Evolutionary conservation across 192 early-diverging fungal genomes (phyloP), one percentile per base, ranked within the genome.

Genomic region (Chytriomyces sp.): DNA sequence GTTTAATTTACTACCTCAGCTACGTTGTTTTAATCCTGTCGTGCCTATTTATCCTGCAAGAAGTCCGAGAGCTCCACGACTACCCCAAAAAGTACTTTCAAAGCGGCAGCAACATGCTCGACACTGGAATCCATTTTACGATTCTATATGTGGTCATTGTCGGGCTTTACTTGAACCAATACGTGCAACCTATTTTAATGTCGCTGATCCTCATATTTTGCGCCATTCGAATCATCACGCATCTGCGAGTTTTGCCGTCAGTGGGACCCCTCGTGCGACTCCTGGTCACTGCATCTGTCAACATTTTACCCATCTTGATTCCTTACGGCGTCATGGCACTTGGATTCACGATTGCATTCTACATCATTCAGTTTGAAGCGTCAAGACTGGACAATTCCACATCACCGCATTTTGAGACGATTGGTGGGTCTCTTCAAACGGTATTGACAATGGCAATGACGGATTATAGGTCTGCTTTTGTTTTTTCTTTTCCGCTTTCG

Each of bases 231-330:
- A 68, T 84, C 26, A 69, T 84, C 8, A 72, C 79, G 50, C 80
- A 84, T 60, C 65, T 84, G n/a, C 61, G 83, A 16, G 79, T 84
- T 43, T 73, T 84, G n/a, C 83, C 83, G 23, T 80, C 78, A 6
- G 76, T 84, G 16, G 83, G 83, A 0, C 83, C 83, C 5, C 78
- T 84, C 45, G 79, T 84, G 6, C 75, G 83, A 13, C 79, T 82
- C 4, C 76, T 72, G 67, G 79, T 80, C 28, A 80, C 83, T 6
- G 83, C 83, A 6, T 75, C 78, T 13, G 60, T 69, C 43, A 82
- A 82, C 43, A 79, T 84, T 50, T 50, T 84, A 18, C 83, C 83
- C 35, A 82, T 84, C 67, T 75, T 84, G 61, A 78, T 84, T 63
- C 83, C 83, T 6, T 80, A 82, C 49, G 35, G 49, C 3, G 75